Evolutionary conservation across 2,329 filamentous ascomycete species (phyloP), one percentile per base, ranked within the genome.

Genomic region (Hymenoscyphus occultus): DNA sequence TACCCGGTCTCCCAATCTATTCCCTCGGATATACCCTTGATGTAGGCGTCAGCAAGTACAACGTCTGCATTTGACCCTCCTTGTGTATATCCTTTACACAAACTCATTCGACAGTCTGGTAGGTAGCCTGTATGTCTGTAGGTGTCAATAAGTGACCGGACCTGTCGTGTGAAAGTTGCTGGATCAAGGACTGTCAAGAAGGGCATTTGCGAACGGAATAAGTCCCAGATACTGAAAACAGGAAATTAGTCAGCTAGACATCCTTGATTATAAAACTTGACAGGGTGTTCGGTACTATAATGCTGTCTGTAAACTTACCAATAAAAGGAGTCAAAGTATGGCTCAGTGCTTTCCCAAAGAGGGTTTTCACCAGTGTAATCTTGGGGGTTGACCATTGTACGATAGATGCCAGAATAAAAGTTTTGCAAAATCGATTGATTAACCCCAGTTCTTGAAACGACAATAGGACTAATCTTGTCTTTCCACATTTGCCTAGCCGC

Each of bases 341-440:
- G 89, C 74, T 90, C 87, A 1, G 79, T 79, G 58, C 83, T 87
- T 3, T 82, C 69, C 87, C 89, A 92, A 0, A 86, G 73, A 0
- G 88, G 87, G 62, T 91, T 92, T 73, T 92, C 89, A 0, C 87
- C 87, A 0, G 89, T 91, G 69, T 90, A 90, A 69, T 91, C 89
- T 70, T 91, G 88, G 2, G 89, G 89, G 60, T 84, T 87, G 67
- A 91, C 84, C 83, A 90, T 85, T 1, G 86, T 83, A 13, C 88
- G 80, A 73, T 91, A 91, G 19, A 89, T 82, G 3, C 87, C 88
- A 58, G 86, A 90, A 80, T 88, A 91, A 69, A 91, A 90, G 40
- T 84, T 84, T 14, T 74, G 84, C 64, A 87, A 77, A 0, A 88
- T 74, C 0, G 83, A 81, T 2, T 79, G 72, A 60, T 83, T 80